These are phyloP conservation scores for Xylariaceae sp. DNA, from an alignment of 2,329 filamentous ascomycete species.

Conservation along the genomic window DNA sequence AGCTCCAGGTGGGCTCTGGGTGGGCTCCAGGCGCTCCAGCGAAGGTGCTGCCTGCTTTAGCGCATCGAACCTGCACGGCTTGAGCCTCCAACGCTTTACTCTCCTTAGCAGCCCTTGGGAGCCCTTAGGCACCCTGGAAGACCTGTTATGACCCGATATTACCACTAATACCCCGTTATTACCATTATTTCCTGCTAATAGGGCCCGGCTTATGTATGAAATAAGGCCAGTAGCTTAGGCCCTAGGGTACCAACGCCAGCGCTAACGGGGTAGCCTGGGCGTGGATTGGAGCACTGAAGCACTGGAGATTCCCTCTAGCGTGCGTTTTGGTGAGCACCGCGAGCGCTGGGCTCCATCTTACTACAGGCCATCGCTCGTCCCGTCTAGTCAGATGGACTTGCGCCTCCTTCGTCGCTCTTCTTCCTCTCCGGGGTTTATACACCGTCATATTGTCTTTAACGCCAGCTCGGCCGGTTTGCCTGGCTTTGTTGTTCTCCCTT, in stretches of 20 bases:
- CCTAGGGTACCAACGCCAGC: background rate
- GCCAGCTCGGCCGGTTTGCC: conserved; percentile 5
- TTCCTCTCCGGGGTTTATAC: background rate
- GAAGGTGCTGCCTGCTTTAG: no score
- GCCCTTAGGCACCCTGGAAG: background rate
- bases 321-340: background rate
- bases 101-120: background rate
- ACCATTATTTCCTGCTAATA: background rate
- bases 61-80: no score
- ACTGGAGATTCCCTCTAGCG: no score
- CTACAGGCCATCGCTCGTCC: background rate
- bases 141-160: background rate
- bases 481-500: conserved; percentile 2
- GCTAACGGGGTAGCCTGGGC: background rate
- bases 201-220: background rate
- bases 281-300: no score
- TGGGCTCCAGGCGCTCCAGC: no score
- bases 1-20: no score
- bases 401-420: conserved; percentile 12
- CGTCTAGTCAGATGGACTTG: background rate
- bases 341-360: conserved; percentile 17
- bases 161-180: no score
- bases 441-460: conserved; percentile 16
- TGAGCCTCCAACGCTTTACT: no score
- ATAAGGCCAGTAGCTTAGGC: background rate